Conservation (phyloP, 192 early-diverging fungal genomes). For the Coemansia asiatica region DNA sequence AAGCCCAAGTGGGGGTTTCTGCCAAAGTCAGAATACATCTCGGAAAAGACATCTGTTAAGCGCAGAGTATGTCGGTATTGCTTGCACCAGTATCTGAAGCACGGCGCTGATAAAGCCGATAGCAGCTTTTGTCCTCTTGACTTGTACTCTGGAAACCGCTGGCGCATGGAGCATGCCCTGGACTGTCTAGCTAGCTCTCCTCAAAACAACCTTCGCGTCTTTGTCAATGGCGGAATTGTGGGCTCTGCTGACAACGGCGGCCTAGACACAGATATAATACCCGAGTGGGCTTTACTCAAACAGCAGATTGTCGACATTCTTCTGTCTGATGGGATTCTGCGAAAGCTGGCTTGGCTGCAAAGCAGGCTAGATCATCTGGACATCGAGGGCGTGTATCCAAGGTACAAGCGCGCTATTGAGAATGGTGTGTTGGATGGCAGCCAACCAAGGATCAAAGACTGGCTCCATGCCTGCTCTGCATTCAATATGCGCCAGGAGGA, state of each 20-base stretch:
- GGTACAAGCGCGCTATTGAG: slow-evolving; percentile 26
- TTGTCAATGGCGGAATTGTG: slow-evolving; percentile 33
- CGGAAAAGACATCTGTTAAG: slow-evolving; percentile 48
- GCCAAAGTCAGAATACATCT: slow-evolving; percentile 49
- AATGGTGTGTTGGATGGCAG: slow-evolving; percentile 18
- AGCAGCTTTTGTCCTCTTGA: slow-evolving; percentile 72
- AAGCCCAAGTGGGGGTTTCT: slow-evolving; percentile 80
- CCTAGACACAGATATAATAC: background rate
- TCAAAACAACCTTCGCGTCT: slow-evolving; percentile 54
- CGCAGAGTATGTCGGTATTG: slow-evolving; percentile 69
- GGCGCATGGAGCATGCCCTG: slow-evolving; percentile 42
- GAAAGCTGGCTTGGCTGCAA: slow-evolving; percentile 54
- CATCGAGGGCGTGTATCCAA: slow-evolving; percentile 56
- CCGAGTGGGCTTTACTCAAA: slow-evolving; percentile 27
- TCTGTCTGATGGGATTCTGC: slow-evolving; percentile 50
- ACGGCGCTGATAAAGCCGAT: slow-evolving; percentile 16
- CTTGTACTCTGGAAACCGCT: slow-evolving; percentile 52
- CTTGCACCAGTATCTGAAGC: slow-evolving; percentile 70
- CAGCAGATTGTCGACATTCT: slow-evolving; percentile 47
- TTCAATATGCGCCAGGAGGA: slow-evolving; percentile 6
- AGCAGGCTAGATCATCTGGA: slow-evolving; percentile 58
- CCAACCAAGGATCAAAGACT: slow-evolving; percentile 28
- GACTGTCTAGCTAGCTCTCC: slow-evolving; percentile 20
- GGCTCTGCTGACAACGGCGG: background rate
- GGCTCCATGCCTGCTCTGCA: slow-evolving; percentile 28